These are phyloP conservation scores for Cryptococcus depauperatus DNA, from an alignment of 1,284 basidiomycete genomes.

Conservation along the genomic window DNA sequence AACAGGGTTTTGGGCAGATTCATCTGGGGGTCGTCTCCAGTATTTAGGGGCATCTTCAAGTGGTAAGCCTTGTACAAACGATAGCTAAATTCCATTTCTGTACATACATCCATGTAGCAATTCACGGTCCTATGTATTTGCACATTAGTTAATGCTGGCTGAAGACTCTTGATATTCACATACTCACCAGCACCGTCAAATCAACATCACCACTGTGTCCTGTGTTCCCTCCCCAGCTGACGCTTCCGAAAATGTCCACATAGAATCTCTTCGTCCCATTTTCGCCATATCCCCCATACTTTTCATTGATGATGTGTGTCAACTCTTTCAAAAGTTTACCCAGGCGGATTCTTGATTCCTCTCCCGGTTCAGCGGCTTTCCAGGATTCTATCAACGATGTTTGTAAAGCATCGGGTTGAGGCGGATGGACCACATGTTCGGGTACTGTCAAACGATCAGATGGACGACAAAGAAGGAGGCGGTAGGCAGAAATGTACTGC, in stretches of 20 bases:
- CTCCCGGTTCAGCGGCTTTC: constrained; percentile 17
- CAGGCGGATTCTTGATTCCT: constrained; percentile 9
- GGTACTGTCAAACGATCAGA: constrained; percentile 17
- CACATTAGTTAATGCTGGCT: constrained; percentile 9
- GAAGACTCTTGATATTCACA: background rate
- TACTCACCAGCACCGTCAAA: constrained; percentile 35
- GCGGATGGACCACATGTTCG: constrained; percentile 3
- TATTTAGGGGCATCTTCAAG: constrained; percentile 15
- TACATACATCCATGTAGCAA: constrained; percentile 36
- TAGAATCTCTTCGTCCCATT: constrained; percentile 17
- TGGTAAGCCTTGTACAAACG: background rate
- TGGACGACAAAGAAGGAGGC: constrained; percentile 10
- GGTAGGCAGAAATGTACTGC: constrained; percentile 17
- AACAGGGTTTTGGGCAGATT: background rate
- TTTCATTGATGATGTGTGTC: constrained; percentile 13
- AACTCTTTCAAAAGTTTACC: constrained; percentile 13
- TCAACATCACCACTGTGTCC: constrained; percentile 38
- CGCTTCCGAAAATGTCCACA: constrained; percentile 45
- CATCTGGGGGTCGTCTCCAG: constrained; percentile 15
- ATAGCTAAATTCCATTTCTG: background rate
- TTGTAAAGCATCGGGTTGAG: constrained; percentile 16
- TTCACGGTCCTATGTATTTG: constrained; percentile 22
- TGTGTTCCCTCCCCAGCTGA: constrained; percentile 43
- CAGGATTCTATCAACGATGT: constrained; percentile 18
- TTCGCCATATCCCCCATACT: constrained; percentile 7